These are phyloP conservation scores for Cytidiella melzeri DNA, from an alignment of 768 basidiomycete species.

Conservation along the genomic window DNA sequence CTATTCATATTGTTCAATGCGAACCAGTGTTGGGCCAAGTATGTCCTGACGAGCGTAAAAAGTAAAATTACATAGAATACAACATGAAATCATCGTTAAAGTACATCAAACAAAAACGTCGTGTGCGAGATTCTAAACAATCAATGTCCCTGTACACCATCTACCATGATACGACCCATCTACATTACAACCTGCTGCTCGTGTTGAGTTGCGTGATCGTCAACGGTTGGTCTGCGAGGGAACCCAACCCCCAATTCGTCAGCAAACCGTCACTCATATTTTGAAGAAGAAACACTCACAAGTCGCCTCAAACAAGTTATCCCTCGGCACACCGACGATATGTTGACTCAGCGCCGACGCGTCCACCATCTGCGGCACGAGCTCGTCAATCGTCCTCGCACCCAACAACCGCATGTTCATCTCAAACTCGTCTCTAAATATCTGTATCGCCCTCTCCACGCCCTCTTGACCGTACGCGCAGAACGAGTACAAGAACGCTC, in stretches of 20 bases:
- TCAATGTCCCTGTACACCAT: too few species aligned
- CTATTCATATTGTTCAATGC: too few species aligned
- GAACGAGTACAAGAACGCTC: constrained; percentile 82
- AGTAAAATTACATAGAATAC: too few species aligned
- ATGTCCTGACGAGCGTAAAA: too few species aligned
- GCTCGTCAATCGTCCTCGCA: constrained; percentile 68
- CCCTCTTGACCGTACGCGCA: constrained; percentile 84
- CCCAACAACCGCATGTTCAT: constrained; percentile 94
- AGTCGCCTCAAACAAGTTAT: constrained; percentile 66
- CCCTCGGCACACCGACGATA: constrained; percentile 56
- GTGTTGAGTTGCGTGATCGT: constrained; percentile 11
- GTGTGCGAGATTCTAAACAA: too few species aligned
- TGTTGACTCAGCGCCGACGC: constrained; percentile 60
- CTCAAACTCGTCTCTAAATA: constrained; percentile 91
- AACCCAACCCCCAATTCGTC: background rate
- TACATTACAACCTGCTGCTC: constrained; percentile 8
- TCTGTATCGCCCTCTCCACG: constrained; percentile 71
- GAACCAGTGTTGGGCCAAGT: too few species aligned
- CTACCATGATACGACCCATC: too few species aligned
- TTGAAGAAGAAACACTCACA: constrained; percentile 45
- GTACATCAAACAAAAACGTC: too few species aligned
- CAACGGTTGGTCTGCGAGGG: constrained; percentile 12
- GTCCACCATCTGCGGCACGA: constrained; percentile 87
- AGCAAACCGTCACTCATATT: background rate
- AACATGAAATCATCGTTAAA: too few species aligned